phyloP scores from a whole-genome alignment of 2,329 filamentous ascomycete species.

The Hymenoscyphus infarciens region DNA sequence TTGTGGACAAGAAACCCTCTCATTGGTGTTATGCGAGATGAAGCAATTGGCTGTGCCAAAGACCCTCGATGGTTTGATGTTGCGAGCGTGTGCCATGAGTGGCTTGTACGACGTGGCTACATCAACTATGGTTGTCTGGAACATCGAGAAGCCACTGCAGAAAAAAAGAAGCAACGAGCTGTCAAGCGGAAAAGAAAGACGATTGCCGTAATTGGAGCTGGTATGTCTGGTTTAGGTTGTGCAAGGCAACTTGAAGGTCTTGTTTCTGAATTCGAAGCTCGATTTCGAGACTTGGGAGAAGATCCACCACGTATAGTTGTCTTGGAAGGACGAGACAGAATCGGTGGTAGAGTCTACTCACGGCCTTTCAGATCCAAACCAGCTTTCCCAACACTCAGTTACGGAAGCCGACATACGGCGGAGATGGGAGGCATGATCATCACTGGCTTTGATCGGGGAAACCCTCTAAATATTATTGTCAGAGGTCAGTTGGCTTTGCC shows the following conservation, averaged over 20 bases:
- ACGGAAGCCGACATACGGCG: slow-evolving; percentile 68
- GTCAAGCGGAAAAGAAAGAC: slow-evolving; percentile 59
- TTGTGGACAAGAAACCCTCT: slow-evolving; percentile 87
- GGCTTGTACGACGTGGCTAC: slow-evolving; percentile 85
- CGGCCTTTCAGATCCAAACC: slow-evolving; percentile 59
- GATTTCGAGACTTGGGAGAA: slow-evolving; percentile 62
- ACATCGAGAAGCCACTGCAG: slow-evolving; percentile 43
- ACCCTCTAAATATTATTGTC: slow-evolving; percentile 87
- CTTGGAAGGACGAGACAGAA: slow-evolving; percentile 79
- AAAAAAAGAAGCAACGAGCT: slow-evolving; percentile 35
- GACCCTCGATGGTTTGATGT: slow-evolving; percentile 86
- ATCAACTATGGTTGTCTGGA: slow-evolving; percentile 95
- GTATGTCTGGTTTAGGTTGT: slow-evolving; percentile 89
- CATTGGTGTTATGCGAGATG: slow-evolving; percentile 73
- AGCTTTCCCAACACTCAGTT: slow-evolving; percentile 51
- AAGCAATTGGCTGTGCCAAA: slow-evolving; percentile 86
- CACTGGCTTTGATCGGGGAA: slow-evolving; percentile 92
- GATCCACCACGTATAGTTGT: slow-evolving; percentile 71
- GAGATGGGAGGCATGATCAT: slow-evolving; percentile 99
- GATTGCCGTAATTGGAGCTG: slow-evolving; percentile 84
- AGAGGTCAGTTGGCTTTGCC: slow-evolving; percentile 84
- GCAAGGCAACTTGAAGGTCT: slow-evolving; percentile 87
- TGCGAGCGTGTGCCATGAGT: slow-evolving; percentile 85
- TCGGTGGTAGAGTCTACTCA: slow-evolving; percentile 93
- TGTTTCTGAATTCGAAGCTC: slow-evolving; percentile 72